phyloP scores from a whole-genome alignment of 2,329 filamentous ascomycete species.

The Tolypocladium tropicale region DNA sequence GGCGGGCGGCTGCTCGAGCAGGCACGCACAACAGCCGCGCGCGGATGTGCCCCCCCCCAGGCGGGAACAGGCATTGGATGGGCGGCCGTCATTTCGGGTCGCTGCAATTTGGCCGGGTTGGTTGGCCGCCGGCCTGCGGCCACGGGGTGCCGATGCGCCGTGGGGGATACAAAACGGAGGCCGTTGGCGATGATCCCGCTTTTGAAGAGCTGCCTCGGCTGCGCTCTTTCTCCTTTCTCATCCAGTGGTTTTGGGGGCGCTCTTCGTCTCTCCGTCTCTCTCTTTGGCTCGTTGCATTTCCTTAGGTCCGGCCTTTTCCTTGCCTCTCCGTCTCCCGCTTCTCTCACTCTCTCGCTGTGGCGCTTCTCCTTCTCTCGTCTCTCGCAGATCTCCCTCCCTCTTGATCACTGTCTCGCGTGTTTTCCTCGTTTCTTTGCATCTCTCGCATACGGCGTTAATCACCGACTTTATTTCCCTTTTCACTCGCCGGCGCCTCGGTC shows the following conservation, averaged over 20 bases:
- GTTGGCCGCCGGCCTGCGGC: neutral
- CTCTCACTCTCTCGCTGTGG: neutral
- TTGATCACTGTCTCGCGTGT: neutral
- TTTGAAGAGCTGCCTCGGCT: neutral
- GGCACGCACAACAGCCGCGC: neutral
- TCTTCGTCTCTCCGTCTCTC: slow-evolving; percentile 8
- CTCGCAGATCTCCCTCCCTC: neutral
- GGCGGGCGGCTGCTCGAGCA: neutral
- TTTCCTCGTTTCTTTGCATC: neutral
- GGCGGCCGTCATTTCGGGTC: neutral
- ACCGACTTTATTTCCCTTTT: neutral
- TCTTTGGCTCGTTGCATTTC: slow-evolving; percentile 3
- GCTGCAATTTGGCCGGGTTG: neutral
- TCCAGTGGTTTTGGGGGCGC: slow-evolving; percentile 2
- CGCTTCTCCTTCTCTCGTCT: neutral
- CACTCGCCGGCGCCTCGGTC: neutral
- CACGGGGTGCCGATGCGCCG: neutral
- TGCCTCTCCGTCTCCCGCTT: neutral
- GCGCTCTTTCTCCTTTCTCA: slow-evolving; percentile 2
- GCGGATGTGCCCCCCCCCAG: slow-evolving; percentile 6
- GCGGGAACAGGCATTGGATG: neutral
- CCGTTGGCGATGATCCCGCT: slow-evolving; percentile 1
- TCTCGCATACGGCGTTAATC: neutral
- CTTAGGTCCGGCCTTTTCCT: neutral
- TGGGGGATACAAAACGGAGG: slow-evolving; percentile 2